Percentiles rank a stretch among this genome's conserved stretches.
Evolutionary conservation across 106 monocot species (phyloP).

Genomic region (Dendrobium officinale): DNA sequence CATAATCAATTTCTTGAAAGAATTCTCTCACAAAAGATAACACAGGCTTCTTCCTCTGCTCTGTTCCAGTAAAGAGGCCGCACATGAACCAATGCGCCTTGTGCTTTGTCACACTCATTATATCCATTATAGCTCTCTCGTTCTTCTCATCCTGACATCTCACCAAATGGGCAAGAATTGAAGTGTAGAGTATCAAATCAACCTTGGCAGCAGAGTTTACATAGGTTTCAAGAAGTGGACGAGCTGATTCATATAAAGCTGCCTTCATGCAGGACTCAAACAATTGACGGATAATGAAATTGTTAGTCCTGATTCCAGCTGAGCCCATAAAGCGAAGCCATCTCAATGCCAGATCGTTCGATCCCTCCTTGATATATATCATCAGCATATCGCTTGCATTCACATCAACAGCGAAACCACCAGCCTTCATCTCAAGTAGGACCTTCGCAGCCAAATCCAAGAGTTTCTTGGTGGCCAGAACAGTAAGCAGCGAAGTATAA

Average conservation of each 20-base stretch:
- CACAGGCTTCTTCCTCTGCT: conserved; percentile 83
- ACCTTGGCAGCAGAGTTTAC: conserved; percentile 66
- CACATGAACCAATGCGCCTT: conserved; percentile 88
- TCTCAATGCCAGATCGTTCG: conserved; percentile 62
- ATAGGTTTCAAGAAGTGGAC: conserved; percentile 73
- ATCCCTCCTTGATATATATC: conserved; percentile 87
- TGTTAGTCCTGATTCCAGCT: conserved; percentile 81
- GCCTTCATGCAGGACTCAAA: conserved; percentile 92
- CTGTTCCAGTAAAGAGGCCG: conserved; percentile 76
- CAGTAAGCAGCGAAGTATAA: conserved; percentile 46
- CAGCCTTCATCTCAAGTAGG: conserved; percentile 84
- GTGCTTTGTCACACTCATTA: conserved; percentile 66
- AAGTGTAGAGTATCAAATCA: conserved; percentile 88
- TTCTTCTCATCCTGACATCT: conserved; percentile 76
- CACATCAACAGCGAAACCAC: conserved; percentile 79
- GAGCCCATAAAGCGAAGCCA: conserved; percentile 96
- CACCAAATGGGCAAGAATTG: conserved; percentile 83
- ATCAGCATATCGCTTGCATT: conserved; percentile 90
- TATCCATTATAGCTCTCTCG: conserved; percentile 70
- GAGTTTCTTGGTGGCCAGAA: conserved; percentile 68
- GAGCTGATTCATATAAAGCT: conserved; percentile 58
- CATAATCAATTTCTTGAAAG: conserved; percentile 87
- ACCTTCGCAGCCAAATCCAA: conserved; percentile 89
- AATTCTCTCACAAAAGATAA: conserved; percentile 87
- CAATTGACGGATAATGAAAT: conserved; percentile 80